These are phyloP conservation scores for Fistulifera solaris DNA, from an alignment of 108 stramenopile species.

Conservation along the genomic window DNA sequence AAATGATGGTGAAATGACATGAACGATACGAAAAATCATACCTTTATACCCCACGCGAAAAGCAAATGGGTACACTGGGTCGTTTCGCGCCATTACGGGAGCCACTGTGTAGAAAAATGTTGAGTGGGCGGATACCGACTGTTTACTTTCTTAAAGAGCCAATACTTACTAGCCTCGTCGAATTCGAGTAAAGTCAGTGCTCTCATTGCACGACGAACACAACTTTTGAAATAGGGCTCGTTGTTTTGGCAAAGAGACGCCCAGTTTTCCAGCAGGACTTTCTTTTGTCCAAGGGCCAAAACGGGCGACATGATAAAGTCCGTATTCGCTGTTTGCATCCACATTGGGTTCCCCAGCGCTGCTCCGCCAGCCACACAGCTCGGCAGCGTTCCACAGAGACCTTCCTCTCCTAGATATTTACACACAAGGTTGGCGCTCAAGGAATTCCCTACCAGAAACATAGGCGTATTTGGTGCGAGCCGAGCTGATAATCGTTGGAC, in stretches of 20 bases:
- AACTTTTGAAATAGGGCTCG: constrained; percentile 35
- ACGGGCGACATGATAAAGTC: constrained; percentile 50
- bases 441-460: constrained; percentile 68
- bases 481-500: constrained; percentile 45
- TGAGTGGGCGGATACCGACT: too few relatives aligned
- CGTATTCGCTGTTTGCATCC: constrained; percentile 37
- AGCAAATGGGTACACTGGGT: constrained; percentile 52
- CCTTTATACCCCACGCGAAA: constrained; percentile 40
- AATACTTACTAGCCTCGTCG: constrained; percentile 29
- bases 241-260: constrained; percentile 17
- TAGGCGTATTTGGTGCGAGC: constrained; percentile 35
- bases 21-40: too few relatives aligned
- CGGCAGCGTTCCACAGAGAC: constrained; percentile 59
- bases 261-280: constrained; percentile 44
- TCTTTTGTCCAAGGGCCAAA: constrained; percentile 62
- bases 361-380: constrained; percentile 63
- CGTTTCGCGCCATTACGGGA: constrained; percentile 50
- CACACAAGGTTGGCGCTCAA: constrained; percentile 75
- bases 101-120: constrained; percentile 17
- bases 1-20: too few relatives aligned
- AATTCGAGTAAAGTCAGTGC: constrained; percentile 47
- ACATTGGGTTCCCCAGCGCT: constrained; percentile 70
- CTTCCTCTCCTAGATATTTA: constrained; percentile 85
- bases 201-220: constrained; percentile 31
- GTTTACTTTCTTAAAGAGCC: too few relatives aligned